Evolutionary conservation across 257 asterid genomes (phyloP).

Genomic region (Capsicum rhomboideum): DNA sequence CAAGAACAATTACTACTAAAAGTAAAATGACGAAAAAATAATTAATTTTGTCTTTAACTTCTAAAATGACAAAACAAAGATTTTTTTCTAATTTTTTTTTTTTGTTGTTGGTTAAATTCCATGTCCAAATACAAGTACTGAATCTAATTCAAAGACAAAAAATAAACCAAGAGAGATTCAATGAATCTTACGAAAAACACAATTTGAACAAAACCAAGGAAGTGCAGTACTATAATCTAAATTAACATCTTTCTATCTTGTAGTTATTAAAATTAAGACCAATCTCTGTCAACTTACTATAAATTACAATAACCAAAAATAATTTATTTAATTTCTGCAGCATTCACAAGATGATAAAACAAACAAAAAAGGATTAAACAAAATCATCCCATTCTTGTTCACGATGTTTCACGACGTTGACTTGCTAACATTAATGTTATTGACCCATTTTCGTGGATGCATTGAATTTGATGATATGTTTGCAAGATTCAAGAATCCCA

Average conservation of each 20-base stretch:
- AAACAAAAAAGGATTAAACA: not conserved
- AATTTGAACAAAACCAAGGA: not conserved
- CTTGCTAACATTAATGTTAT: not conserved
- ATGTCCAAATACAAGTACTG: not conserved
- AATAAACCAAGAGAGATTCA: not conserved
- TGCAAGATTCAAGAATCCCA: not conserved
- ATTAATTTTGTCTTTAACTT: too few species aligned
- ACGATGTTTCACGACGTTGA: not conserved
- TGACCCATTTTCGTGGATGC: not conserved
- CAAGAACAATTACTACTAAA: too few species aligned
- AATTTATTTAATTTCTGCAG: not conserved
- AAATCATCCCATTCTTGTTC: not conserved
- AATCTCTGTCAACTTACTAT: not conserved
- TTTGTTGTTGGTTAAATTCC: too few species aligned
- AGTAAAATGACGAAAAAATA: too few species aligned
- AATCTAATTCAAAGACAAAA: not conserved
- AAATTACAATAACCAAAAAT: not conserved
- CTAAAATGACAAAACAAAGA: too few species aligned
- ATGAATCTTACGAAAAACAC: not conserved
- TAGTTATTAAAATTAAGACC: not conserved
- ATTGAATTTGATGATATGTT: not conserved
- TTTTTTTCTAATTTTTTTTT: too few species aligned
- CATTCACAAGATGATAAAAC: conserved; percentile 1
- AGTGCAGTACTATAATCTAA: not conserved
- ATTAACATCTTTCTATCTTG: not conserved